A percentile compares a stretch with the other conserved stretches of the same genome.
Evolutionary conservation across 371 early-diverging fungal genomes (phyloP).

Genomic region (Apophysomyces sp.): DNA sequence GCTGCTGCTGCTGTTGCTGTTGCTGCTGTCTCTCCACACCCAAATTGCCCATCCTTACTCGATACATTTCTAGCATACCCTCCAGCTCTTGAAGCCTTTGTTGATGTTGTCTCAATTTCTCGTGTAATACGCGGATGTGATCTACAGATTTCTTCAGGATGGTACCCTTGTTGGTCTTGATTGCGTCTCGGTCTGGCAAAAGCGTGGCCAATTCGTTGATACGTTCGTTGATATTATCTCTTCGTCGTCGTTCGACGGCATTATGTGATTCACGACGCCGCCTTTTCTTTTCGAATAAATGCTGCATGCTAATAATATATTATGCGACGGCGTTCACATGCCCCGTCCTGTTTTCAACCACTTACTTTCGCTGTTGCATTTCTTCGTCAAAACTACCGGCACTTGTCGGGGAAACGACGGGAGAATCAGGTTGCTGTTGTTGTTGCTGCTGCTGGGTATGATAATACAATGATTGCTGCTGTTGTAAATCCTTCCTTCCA

Average conservation of each 20-base stretch:
- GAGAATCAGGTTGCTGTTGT: slow-evolving; percentile 9
- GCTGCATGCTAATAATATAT: slow-evolving; percentile 33
- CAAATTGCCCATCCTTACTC: slow-evolving; percentile 18
- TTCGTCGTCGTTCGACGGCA: slow-evolving; percentile 84
- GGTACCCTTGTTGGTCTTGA: slow-evolving; percentile 77
- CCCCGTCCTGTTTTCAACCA: not conserved
- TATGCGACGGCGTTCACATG: not conserved
- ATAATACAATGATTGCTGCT: slow-evolving; percentile 4
- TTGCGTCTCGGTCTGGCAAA: slow-evolving; percentile 51
- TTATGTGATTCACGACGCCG: slow-evolving; percentile 43
- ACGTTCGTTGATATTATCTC: slow-evolving; percentile 96
- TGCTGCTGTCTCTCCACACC: not conserved
- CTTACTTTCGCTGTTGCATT: slow-evolving; percentile 41
- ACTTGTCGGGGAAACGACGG: slow-evolving; percentile 24
- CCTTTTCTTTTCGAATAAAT: slow-evolving; percentile 41
- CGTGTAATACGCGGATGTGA: slow-evolving; percentile 75
- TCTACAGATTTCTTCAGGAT: slow-evolving; percentile 88
- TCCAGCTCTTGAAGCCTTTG: slow-evolving; percentile 75
- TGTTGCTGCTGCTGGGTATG: slow-evolving; percentile 2
- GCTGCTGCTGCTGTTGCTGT: slow-evolving; percentile 7
- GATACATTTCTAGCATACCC: slow-evolving; percentile 27
- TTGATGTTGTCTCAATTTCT: slow-evolving; percentile 51
- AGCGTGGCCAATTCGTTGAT: slow-evolving; percentile 55
- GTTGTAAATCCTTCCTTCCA: not conserved
- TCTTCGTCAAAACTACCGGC: slow-evolving; percentile 38